A percentile compares a stretch with the other conserved stretches of the same genome.
phyloP scores from a whole-genome alignment of 495 filamentous ascomycete species.

The Podospora pseudoanserina region DNA sequence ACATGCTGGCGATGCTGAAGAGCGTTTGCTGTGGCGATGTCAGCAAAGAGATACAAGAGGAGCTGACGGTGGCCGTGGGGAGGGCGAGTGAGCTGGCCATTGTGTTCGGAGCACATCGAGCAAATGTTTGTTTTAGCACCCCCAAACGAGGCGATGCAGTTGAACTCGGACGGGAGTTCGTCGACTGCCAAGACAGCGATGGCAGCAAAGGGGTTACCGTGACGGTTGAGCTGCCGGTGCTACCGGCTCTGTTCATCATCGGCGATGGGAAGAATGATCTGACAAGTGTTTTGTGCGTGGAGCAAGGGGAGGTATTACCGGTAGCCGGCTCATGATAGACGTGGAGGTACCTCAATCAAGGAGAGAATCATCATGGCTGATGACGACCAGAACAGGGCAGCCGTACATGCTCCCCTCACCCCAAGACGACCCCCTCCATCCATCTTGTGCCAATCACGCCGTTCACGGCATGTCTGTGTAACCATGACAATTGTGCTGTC shows the following conservation, averaged over 20 bases:
- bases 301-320: constrained; percentile 27
- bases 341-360: too few relatives aligned
- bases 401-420: background rate
- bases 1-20: constrained; percentile 13
- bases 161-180: constrained; percentile 25
- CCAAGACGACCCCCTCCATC: background rate
- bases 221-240: constrained; percentile 25
- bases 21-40: constrained; percentile 9
- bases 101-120: constrained; percentile 27
- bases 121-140: constrained; percentile 18
- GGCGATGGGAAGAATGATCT: constrained; percentile 27
- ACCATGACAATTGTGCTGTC: background rate
- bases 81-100: constrained; percentile 25
- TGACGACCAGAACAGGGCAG: background rate
- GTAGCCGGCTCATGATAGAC: background rate
- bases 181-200: constrained; percentile 27
- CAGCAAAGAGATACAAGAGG: constrained; percentile 15
- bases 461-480: background rate
- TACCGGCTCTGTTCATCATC: constrained; percentile 24
- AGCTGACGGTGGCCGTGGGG: constrained; percentile 16
- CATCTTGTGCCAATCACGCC: background rate
- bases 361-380: background rate
- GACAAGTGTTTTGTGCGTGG: constrained; percentile 11
- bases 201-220: constrained; percentile 3
- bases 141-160: constrained; percentile 17